Base-by-base conservation (phyloP, 257 asterid genomes). In the Nicotiana noctiflora region DNA sequence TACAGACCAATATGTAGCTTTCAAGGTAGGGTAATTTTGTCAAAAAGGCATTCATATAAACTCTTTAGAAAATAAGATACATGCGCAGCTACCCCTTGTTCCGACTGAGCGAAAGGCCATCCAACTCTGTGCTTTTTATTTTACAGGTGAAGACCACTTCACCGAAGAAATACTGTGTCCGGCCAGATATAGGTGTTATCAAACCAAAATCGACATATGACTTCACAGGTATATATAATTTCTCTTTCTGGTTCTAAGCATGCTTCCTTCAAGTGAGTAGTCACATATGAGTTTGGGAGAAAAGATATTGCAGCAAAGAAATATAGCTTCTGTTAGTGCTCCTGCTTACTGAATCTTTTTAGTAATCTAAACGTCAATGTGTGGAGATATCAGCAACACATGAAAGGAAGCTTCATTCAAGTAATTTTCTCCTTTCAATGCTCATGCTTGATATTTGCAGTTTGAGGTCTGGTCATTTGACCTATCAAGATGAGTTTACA, bases 81-180 rank as follows among this genome's bases (percentile, higher is more conserved):
- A 44, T 31, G 13, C 59, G 55, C 37, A 21, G 17, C 65, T 25
- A 0, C 44, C 4, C 32, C 34, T 72, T 72, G 14, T 46, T 72
- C 60, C 46, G 60, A 44, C 14, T 79, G 19, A 49, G 64, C 29
- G 44, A 55, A 19, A 3, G 32, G 17, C 25, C 46, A 51, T 52
- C 40, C 79, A 17, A 75, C 46, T 74, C 21, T 75, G 6, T 56
- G 17, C 40, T 60, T 72, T 37, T 80, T 52, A 59, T 82, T 85
- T 65, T 88, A 83, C 91, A 94, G 98, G 96, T 94, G 65, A 94
- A 93, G 86, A 94, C 98, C 64, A 94, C 98, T 75, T 93, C 98
- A 13, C 98, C 97, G n/a, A 94, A 89, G 92, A 94, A 89, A 86
- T 94, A 93, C 83, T 90, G 96, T 32, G 97, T 94, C 79, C 88